Conservation (phyloP, 2,329 filamentous ascomycete genomes). For the Cryoendolithus antarcticus region DNA sequence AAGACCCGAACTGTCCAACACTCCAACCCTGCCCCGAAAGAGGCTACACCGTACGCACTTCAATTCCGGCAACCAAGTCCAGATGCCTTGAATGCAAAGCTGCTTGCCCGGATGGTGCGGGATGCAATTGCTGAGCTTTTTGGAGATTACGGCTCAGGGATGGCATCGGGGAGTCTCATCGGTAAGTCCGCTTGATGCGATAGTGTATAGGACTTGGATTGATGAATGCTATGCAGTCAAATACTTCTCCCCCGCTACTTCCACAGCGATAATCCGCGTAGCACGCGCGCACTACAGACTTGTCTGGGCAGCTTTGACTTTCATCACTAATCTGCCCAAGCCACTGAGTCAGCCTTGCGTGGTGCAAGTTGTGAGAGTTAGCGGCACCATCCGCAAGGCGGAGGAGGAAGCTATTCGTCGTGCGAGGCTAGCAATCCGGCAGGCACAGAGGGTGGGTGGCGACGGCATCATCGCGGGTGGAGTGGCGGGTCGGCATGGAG, state of each 20-base stretch:
- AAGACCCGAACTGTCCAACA: conserved; percentile 16
- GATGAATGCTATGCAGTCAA: conserved; percentile 49
- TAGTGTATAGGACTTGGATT: no score
- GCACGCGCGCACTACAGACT: conserved; percentile 72
- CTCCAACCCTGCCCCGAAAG: conserved; percentile 19
- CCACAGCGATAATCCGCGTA: conserved; percentile 81
- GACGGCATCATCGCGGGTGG: conserved; percentile 8
- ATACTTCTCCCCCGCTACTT: conserved; percentile 85
- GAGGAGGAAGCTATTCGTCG: conserved; percentile 80
- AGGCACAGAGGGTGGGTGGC: conserved; percentile 36
- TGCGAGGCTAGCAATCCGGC: conserved; percentile 58
- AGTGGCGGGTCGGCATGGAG: conserved; percentile 22
- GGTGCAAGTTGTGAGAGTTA: conserved; percentile 74
- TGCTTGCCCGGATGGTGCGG: conserved; percentile 58
- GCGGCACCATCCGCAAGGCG: conserved; percentile 82
- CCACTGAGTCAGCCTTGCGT: conserved; percentile 54
- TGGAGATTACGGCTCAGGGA: conserved; percentile 78
- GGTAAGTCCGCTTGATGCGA: conserved; percentile 43
- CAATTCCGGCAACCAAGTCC: conserved; percentile 69
- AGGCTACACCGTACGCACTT: conserved; percentile 46
- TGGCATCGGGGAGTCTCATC: conserved; percentile 55
- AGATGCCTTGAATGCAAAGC: conserved; percentile 52
- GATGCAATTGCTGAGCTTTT: conserved; percentile 61
- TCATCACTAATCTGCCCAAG: conserved; percentile 58
- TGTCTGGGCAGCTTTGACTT: conserved; percentile 80